Conservation (phyloP, 495 filamentous ascomycete genomes). For the Daldinia grandis region DNA sequence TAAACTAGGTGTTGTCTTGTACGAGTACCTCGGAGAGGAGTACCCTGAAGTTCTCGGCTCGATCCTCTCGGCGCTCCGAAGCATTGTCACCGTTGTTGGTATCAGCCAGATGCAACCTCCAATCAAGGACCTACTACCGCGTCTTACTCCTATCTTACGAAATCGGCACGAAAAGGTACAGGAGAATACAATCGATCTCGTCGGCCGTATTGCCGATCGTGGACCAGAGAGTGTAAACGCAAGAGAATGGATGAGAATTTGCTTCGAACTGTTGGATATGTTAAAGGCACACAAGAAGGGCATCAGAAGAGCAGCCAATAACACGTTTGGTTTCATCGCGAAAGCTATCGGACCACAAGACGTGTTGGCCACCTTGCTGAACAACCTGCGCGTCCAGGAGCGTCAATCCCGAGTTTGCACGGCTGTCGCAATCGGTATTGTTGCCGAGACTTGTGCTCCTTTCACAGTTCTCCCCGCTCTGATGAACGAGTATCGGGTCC, state of each 20-base stretch:
- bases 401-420: slow-evolving; percentile 98
- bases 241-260: slow-evolving; percentile 99
- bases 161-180: slow-evolving; percentile 99
- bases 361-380: slow-evolving; percentile 92
- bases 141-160: slow-evolving; percentile 93
- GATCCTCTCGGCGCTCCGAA: slow-evolving; percentile 92
- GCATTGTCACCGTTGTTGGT: slow-evolving; percentile 97
- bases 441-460: slow-evolving; percentile 99
- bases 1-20: slow-evolving; percentile 95
- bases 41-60: slow-evolving; percentile 98
- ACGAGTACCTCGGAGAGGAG: slow-evolving; percentile 98
- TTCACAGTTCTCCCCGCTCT: slow-evolving; percentile 98
- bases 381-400: slow-evolving; percentile 96
- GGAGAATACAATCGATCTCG: slow-evolving; percentile 99
- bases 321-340: slow-evolving; percentile 99
- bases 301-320: slow-evolving; percentile 97
- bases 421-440: slow-evolving; percentile 98
- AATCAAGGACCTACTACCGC: slow-evolving; percentile 95
- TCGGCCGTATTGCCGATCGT: slow-evolving; percentile 97
- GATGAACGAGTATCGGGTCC: slow-evolving; percentile 99
- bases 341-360: slow-evolving; percentile 99
- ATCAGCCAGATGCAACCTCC: slow-evolving; percentile 99
- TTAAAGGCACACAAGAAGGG: slow-evolving; percentile 99
- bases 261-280: slow-evolving; percentile 99
- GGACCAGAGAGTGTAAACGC: slow-evolving; percentile 96